These are phyloP conservation scores for Platanus orientalis DNA, from an alignment of 164 flowering plant species.

Conservation along the genomic window DNA sequence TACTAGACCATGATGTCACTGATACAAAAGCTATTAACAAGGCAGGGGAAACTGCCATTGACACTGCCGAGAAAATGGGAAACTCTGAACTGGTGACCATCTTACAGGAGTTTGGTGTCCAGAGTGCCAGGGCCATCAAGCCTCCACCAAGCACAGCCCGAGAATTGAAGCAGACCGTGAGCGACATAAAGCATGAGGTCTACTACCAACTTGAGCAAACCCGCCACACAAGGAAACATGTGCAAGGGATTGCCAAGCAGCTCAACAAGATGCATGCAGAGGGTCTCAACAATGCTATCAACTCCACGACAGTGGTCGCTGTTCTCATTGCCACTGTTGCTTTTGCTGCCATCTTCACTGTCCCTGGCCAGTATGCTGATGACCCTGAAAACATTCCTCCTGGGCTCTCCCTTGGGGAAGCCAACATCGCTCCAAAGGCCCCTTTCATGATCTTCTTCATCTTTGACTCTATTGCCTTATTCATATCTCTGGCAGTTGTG, in stretches of 20 bases:
- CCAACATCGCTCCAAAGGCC: slow-evolving; percentile 55
- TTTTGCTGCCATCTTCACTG: slow-evolving; percentile 90
- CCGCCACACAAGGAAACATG: slow-evolving; percentile 65
- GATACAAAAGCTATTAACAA: slow-evolving; percentile 55
- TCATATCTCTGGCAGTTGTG: slow-evolving; percentile 68
- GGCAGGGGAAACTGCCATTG: slow-evolving; percentile 76
- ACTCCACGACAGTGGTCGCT: slow-evolving; percentile 94
- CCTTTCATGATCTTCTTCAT: slow-evolving; percentile 73
- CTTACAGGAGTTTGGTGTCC: slow-evolving; percentile 64
- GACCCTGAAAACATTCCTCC: slow-evolving; percentile 44
- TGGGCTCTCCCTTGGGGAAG: slow-evolving; percentile 67
- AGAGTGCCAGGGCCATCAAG: slow-evolving; percentile 42
- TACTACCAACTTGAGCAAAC: slow-evolving; percentile 90
- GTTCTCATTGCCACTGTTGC: slow-evolving; percentile 97
- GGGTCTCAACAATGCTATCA: slow-evolving; percentile 95
- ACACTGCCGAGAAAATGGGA: slow-evolving; percentile 78
- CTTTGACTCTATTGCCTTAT: slow-evolving; percentile 83
- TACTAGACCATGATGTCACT: slow-evolving; percentile 42
- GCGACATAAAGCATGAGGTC: slow-evolving; percentile 94
- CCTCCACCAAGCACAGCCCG: slow-evolving; percentile 51
- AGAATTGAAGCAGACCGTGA: slow-evolving; percentile 86
- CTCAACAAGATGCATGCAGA: slow-evolving; percentile 78
- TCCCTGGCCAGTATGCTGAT: slow-evolving; percentile 83
- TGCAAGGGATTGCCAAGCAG: slow-evolving; percentile 79
- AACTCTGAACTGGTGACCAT: slow-evolving; percentile 38